Evolutionary conservation across 2,329 filamentous ascomycete species (phyloP), one percentile per base, ranked within the genome.

Genomic region (Pseudogymnoascus sp.): DNA sequence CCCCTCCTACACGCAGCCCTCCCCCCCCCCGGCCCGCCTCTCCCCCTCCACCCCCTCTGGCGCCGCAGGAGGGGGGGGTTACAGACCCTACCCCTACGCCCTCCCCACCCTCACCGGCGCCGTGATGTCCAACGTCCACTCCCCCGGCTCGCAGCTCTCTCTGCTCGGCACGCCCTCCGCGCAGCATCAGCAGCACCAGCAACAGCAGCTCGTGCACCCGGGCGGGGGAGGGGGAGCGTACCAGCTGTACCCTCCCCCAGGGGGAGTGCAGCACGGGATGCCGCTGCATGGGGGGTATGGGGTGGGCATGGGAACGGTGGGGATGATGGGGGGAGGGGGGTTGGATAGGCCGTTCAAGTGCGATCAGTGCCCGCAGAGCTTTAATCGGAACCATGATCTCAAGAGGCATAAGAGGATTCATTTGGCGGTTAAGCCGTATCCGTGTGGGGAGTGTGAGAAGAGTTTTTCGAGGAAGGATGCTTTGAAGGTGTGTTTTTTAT

Each of bases 331-430:
- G 40, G 40, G 9, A 21, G 21, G 40, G 19, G 40, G 40, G 10
- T 7, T 44, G 64, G 93, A 97, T 69, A 86, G 93, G 4, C 95
- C 95, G 0, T 97, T 96, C 80, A 93, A 93, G 76, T 99, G 95
- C 74, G 92, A 97, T 69, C 84, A 90, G 73, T 99, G 95, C 72
- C 86, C 90, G 0, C 91, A 96, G 74, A 93, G 90, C 38, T 99
- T 99, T 78, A 97, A 96, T 75, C 83, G 95, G 4, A 97, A 97
- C 68, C 95, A 97, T 73, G 95, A 97, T 72, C 76, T 97, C 70
- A 99, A 99, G 78, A 84, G 95, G 61, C 95, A 99, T 75, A 96
- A 96, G 80, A 82, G 92, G 60, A 97, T 97, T 65, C 95, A 99
- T 76, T 77, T 97, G 64, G 90, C 92, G 0, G 91, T 97, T 42